A percentile compares a stretch with the other conserved stretches of the same genome.
These are phyloP conservation scores for Backusella morwellensis DNA, from an alignment of 192 early-diverging fungal species.

Conservation along the genomic window DNA sequence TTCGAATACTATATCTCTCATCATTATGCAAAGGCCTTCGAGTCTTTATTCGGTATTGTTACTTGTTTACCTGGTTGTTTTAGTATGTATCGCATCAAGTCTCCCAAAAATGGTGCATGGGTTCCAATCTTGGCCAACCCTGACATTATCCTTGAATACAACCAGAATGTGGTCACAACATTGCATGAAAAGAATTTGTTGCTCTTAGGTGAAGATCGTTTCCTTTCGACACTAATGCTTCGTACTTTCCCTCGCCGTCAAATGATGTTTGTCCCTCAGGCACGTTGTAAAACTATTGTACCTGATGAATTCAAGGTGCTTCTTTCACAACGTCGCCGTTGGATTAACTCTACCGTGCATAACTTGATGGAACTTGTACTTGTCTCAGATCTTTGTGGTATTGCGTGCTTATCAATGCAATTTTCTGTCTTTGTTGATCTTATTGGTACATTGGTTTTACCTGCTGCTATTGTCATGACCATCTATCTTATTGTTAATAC, in stretches of 20 bases:
- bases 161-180: slow-evolving; percentile 76
- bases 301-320: slow-evolving; percentile 81
- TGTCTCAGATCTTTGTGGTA: slow-evolving; percentile 89
- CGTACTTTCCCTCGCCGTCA: slow-evolving; percentile 83
- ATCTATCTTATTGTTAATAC: slow-evolving; percentile 55
- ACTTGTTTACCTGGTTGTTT: slow-evolving; percentile 98
- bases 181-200: slow-evolving; percentile 85
- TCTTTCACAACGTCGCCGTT: slow-evolving; percentile 87
- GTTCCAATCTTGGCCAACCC: slow-evolving; percentile 89
- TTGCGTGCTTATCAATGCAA: slow-evolving; percentile 87
- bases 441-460: slow-evolving; percentile 72
- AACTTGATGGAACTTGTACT: slow-evolving; percentile 85
- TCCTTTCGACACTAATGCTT: slow-evolving; percentile 83
- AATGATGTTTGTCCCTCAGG: slow-evolving; percentile 85
- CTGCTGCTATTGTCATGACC: slow-evolving; percentile 56
- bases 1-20: slow-evolving; percentile 99
- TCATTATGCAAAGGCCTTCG: slow-evolving; percentile 92
- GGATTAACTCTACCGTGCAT: slow-evolving; percentile 96
- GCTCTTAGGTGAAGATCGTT: slow-evolving; percentile 86
- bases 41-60: slow-evolving; percentile 95
- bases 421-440: slow-evolving; percentile 74
- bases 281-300: slow-evolving; percentile 81
- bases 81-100: slow-evolving; percentile 97
- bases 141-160: slow-evolving; percentile 80
- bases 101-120: slow-evolving; percentile 65